Evolutionary conservation across 257 asterid species (phyloP).

Genomic region (Agastache rugosa): DNA sequence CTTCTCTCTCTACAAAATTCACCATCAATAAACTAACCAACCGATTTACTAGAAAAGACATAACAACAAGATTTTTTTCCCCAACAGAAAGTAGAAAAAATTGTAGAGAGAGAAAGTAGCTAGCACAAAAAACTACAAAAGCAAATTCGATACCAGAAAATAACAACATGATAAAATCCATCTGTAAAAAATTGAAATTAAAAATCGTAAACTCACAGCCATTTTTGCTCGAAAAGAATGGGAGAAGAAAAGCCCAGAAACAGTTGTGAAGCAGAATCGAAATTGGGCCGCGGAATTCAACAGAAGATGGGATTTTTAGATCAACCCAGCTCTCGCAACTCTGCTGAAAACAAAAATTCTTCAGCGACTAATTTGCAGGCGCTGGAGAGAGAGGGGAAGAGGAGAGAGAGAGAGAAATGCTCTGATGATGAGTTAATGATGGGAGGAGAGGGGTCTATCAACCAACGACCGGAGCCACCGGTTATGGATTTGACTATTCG

Average conservation of each 20-base stretch:
- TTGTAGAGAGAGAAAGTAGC: background rate
- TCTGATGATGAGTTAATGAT: constrained; percentile 42
- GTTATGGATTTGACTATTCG: constrained; percentile 46
- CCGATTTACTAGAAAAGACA: background rate
- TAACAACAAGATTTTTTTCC: background rate
- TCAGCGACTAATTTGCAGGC: constrained; percentile 3
- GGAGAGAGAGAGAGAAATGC: constrained; percentile 1
- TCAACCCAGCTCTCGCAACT: background rate
- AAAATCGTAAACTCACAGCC: constrained; percentile 48
- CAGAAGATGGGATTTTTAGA: constrained; percentile 8
- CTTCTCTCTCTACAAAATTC: background rate
- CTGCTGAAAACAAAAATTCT: constrained; percentile 15
- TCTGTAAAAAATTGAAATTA: background rate
- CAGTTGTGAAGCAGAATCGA: constrained; percentile 16
- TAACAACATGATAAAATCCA: background rate
- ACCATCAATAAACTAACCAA: constrained; percentile 10
- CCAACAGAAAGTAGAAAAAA: background rate
- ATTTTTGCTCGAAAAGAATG: constrained; percentile 29
- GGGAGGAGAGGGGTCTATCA: constrained; percentile 27
- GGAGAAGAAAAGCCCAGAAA: constrained; percentile 23
- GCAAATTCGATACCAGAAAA: background rate
- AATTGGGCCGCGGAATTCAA: constrained; percentile 7
- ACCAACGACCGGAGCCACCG: constrained; percentile 54
- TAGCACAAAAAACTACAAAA: background rate
- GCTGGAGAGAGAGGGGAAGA: constrained; percentile 16